A percentile compares a stretch with the other conserved stretches of the same genome.
Evolutionary conservation across 768 basidiomycete species (phyloP).

Genomic region (Multifurca ochricompacta): DNA sequence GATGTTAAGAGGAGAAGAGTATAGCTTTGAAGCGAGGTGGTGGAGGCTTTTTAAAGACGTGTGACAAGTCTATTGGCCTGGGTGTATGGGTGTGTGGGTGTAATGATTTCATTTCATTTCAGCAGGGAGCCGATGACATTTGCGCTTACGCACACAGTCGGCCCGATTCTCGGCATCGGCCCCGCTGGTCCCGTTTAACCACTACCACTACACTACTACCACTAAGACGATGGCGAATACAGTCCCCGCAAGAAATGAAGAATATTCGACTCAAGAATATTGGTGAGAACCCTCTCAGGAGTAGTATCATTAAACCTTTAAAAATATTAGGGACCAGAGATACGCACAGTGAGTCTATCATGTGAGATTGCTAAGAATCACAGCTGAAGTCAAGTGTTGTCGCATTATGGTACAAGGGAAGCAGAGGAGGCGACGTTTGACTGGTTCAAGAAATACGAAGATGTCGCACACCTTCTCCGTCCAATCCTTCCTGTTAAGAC

Average conservation of each 20-base stretch:
- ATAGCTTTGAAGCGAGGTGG: not conserved
- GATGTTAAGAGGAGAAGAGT: no score
- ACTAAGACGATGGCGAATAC: slow-evolving; percentile 14
- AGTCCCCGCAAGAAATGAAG: slow-evolving; percentile 57
- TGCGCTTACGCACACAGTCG: not conserved
- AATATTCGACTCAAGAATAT: slow-evolving; percentile 61
- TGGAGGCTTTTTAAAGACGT: not conserved
- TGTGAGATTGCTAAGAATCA: no score
- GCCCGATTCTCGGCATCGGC: not conserved
- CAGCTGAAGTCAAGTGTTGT: slow-evolving; percentile 3
- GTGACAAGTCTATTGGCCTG: slow-evolving; percentile 2
- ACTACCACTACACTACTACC: no score
- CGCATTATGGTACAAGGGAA: slow-evolving; percentile 37
- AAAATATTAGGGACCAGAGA: slow-evolving; percentile 49
- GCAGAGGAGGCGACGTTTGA: slow-evolving; percentile 56
- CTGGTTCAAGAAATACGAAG: slow-evolving; percentile 81
- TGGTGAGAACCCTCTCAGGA: slow-evolving; percentile 43
- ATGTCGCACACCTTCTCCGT: slow-evolving; percentile 55
- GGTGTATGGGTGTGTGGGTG: no score
- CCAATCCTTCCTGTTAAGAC: slow-evolving; percentile 54
- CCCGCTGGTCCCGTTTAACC: not conserved
- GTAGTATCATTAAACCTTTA: not conserved
- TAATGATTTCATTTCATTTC: not conserved
- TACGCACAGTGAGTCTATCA: slow-evolving; percentile 48
- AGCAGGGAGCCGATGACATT: not conserved